Evolutionary conservation across 805 yeast species (phyloP), one percentile per base, ranked within the genome.

Genomic region (Metschnikowia cubensis): DNA sequence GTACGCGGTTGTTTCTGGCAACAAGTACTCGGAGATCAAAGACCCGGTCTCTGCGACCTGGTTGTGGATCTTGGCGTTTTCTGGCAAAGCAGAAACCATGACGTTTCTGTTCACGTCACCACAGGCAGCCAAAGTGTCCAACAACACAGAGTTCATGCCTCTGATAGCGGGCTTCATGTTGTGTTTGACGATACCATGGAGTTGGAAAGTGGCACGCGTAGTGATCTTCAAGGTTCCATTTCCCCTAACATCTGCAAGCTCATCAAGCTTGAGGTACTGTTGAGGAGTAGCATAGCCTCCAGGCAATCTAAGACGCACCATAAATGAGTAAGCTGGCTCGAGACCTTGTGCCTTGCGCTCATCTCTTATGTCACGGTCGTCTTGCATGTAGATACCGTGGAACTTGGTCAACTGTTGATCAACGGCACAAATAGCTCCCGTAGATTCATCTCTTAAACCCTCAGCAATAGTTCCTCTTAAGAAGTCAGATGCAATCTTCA

Each of bases 341-440:
- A 88, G 68, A 40, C 98, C 97, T 65, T 87, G 89, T 43, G 88
- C 81, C 72, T 91, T 92, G 65, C 97, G 84, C 60, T 87, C 86
- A 50, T 92, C 98, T 68, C 98, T 82, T 52, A 92, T 76, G 69
- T 92, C 98, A 75, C 98, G 88, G 67, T 92, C 98, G 69, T 92
- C 98, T 74, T 92, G 98, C 96, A 92, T 89, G 69, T 92, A 92
- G 59, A 90, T 89, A 72, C 98, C 98, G 69, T 92, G 98, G 82
- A 92, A 92, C 71, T 92, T 92, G 58, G 97, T 90, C 68, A 92
- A 71, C 71, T 91, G 97, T 71, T 90, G 96, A 70, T 90, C 97
- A 50, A 81, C 81, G 13, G 97, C 94, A 56, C 86, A 80, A 57
- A 92, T 87, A 14, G 96, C 91, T 56, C 97, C 97, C 8, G 98